Conservation (phyloP, 176 grass and related monocot genomes). For the Panicum miliaceum region DNA sequence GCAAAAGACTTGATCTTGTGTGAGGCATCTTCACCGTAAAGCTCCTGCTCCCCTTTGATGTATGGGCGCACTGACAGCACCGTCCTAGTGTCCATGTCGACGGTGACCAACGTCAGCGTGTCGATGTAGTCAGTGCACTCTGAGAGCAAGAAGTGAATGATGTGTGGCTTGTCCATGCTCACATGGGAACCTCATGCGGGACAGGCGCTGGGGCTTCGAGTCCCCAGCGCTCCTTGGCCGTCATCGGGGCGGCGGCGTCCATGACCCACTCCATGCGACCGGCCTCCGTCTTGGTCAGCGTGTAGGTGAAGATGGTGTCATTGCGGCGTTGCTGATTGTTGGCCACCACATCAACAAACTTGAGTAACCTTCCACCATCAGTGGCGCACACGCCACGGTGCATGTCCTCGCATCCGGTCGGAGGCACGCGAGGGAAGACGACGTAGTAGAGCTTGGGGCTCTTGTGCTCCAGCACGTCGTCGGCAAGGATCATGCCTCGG, state of each 20-base stretch:
- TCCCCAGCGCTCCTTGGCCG: background rate
- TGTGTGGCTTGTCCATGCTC: background rate
- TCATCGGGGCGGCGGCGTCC: background rate
- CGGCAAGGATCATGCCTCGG: background rate
- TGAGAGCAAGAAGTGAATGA: background rate
- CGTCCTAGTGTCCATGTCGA: background rate
- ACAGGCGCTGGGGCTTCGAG: background rate
- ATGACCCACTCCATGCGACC: background rate
- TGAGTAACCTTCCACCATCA: too few relatives aligned
- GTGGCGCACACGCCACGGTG: background rate
- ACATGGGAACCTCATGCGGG: background rate
- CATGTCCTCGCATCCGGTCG: background rate
- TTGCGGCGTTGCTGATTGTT: too few relatives aligned
- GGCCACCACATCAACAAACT: background rate
- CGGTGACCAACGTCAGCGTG: background rate
- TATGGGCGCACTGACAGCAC: background rate
- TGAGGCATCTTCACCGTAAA: background rate
- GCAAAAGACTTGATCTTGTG: background rate
- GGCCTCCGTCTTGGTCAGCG: too few relatives aligned
- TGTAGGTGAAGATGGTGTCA: background rate
- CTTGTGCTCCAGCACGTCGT: background rate
- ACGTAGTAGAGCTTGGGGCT: background rate
- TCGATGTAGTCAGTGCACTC: background rate
- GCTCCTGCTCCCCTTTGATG: slow-evolving; percentile 6
- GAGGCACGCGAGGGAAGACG: background rate